phyloP scores from a whole-genome alignment of 2,329 filamentous ascomycete species.

The Daldinia eschscholtzii region DNA sequence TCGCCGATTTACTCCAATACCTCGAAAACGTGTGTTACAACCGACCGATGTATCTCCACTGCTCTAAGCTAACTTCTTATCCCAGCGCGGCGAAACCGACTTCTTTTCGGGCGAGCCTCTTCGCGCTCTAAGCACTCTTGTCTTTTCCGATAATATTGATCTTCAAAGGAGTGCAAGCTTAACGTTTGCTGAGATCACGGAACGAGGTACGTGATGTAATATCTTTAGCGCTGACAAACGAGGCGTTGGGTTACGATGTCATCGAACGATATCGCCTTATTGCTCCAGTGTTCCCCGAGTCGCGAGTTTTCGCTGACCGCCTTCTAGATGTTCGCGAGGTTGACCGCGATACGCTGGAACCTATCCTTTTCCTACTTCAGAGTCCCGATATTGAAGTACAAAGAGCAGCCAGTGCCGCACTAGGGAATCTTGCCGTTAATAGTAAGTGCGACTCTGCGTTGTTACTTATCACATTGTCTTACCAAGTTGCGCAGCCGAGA shows the following conservation, averaged over 20 bases:
- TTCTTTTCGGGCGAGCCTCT: conserved; percentile 98
- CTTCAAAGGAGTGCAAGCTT: conserved; percentile 96
- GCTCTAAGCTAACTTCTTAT: conserved; percentile 8
- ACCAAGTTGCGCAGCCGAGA: conserved; percentile 75
- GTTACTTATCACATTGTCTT: conserved; percentile 21
- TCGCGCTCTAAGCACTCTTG: conserved; percentile 91
- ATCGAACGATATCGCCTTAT: conserved; percentile 10
- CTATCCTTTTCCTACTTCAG: conserved; percentile 94
- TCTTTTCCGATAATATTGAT: conserved; percentile 99
- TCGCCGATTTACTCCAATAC: conserved; percentile 93
- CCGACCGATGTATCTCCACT: conserved; percentile 10
- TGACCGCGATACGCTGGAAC: conserved; percentile 92
- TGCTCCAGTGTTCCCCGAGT: conserved; percentile 1
- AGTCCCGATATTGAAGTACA: conserved; percentile 98
- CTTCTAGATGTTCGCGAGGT: conserved; percentile 91
- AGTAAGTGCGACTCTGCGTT: conserved; percentile 71
- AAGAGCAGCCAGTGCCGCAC: conserved; percentile 91
- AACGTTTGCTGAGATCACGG: conserved; percentile 98
- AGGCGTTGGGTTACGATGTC: conserved; percentile 1
- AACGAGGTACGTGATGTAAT: conserved; percentile 77
- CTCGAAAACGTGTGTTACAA: conserved; percentile 85
- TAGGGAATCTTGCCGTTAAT: conserved; percentile 97
- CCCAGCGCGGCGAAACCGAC: conserved; percentile 92
- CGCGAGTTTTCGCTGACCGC: conserved; percentile 19
- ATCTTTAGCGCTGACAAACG: neutral